These are phyloP conservation scores for Rosa multiflora DNA, from an alignment of 306 rosid species.

Conservation along the genomic window DNA sequence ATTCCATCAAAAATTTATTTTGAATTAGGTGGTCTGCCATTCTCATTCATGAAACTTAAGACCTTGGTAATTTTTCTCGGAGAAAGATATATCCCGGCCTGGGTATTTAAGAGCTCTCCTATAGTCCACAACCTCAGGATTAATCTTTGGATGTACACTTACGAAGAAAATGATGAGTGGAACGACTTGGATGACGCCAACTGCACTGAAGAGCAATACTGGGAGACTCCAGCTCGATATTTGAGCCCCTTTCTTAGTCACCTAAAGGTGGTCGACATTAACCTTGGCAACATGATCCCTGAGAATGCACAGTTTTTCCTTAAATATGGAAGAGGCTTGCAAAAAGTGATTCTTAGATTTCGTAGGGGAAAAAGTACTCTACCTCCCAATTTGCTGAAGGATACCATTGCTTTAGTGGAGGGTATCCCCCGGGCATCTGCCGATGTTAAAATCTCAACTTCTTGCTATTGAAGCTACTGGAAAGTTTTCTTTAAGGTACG, in stretches of 20 bases:
- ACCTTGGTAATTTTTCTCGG: not conserved
- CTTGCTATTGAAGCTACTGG: no score
- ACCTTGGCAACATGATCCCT: not conserved
- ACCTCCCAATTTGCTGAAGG: not conserved
- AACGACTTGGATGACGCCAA: not conserved
- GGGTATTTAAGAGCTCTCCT: not conserved
- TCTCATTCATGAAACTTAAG: not conserved
- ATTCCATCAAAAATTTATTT: not conserved
- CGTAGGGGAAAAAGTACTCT: no score
- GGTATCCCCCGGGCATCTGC: not conserved
- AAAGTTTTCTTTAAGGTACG: no score
- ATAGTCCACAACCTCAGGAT: not conserved
- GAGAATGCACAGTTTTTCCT: not conserved
- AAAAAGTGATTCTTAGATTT: not conserved
- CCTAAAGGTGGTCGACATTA: not conserved
- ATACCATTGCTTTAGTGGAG: not conserved
- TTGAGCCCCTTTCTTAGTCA: not conserved
- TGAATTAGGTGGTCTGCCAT: not conserved
- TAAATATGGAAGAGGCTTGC: not conserved
- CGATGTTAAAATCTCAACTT: not conserved
- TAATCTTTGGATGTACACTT: no score
- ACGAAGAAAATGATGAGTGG: no score
- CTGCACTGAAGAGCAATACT: not conserved
- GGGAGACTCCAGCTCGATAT: not conserved
- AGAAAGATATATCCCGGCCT: not conserved